A percentile compares a stretch with the other conserved stretches of the same genome.
phyloP scores from a whole-genome alignment of 148 eudicot genomes.

The Pouteria glomerata region DNA sequence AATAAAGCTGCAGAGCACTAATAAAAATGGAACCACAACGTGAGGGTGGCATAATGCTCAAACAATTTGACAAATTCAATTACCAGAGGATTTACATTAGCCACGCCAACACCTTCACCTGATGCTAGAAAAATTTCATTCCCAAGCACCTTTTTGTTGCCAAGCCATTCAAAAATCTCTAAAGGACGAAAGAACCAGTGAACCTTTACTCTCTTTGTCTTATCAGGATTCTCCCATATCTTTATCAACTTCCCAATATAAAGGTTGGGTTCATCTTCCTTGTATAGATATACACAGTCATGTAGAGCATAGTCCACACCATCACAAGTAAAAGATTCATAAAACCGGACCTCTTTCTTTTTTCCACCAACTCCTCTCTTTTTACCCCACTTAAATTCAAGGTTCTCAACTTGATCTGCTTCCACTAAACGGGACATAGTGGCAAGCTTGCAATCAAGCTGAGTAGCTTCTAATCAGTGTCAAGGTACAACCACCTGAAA shows the following conservation, averaged over 20 bases:
- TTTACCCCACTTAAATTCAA: constrained; percentile 62
- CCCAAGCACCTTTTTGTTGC: constrained; percentile 17
- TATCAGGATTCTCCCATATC: constrained; percentile 44
- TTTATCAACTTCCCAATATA: constrained; percentile 57
- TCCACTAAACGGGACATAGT: constrained; percentile 22
- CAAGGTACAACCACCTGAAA: constrained; percentile 4
- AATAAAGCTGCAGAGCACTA: no score
- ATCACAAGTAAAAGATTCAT: constrained; percentile 59
- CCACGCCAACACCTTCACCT: constrained; percentile 55
- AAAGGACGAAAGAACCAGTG: constrained; percentile 71
- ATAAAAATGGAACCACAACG: background rate
- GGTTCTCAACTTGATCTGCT: constrained; percentile 17
- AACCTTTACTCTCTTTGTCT: constrained; percentile 46
- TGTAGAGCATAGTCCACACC: constrained; percentile 48
- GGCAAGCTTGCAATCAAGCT: constrained; percentile 3
- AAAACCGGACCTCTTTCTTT: constrained; percentile 46
- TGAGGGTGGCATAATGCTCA: background rate
- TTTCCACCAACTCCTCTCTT: constrained; percentile 47
- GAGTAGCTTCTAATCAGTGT: constrained; percentile 2
- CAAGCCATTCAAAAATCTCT: constrained; percentile 48
- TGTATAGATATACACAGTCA: constrained; percentile 60
- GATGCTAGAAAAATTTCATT: constrained; percentile 66
- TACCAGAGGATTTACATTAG: constrained; percentile 63
- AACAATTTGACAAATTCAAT: background rate
- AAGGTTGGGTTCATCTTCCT: constrained; percentile 44